phyloP scores from a whole-genome alignment of 257 asterid species.

The Linaria vulgaris region DNA sequence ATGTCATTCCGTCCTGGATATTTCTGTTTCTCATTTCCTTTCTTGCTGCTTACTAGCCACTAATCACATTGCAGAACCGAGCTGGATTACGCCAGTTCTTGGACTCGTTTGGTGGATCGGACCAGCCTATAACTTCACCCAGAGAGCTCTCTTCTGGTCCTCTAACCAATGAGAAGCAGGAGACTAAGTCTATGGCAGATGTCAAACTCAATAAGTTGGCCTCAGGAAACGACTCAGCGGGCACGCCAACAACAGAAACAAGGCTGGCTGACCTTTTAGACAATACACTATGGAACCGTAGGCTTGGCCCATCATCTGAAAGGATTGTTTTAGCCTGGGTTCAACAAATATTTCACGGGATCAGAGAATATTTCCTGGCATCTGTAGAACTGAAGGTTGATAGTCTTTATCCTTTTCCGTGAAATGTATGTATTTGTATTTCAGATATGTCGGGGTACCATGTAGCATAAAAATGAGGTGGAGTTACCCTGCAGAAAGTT shows the following conservation, averaged over 20 bases:
- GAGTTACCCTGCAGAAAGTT: no score
- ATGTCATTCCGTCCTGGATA: not conserved
- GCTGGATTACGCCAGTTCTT: constrained; percentile 94
- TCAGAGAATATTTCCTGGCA: constrained; percentile 92
- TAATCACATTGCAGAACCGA: constrained; percentile 58
- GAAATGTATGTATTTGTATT: not conserved
- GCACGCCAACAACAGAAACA: constrained; percentile 75
- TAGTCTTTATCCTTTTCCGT: not conserved
- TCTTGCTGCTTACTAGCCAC: constrained; percentile 22
- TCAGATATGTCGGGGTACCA: not conserved
- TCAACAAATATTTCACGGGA: constrained; percentile 94
- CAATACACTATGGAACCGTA: constrained; percentile 91
- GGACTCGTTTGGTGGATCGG: constrained; percentile 92
- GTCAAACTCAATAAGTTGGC: constrained; percentile 71
- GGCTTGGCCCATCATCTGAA: constrained; percentile 95
- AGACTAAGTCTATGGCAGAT: constrained; percentile 57
- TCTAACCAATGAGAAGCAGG: constrained; percentile 59
- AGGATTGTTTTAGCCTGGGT: constrained; percentile 93
- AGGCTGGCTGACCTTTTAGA: constrained; percentile 95
- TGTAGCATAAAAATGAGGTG: not conserved
- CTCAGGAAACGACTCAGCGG: constrained; percentile 54
- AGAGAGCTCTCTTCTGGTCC: constrained; percentile 54
- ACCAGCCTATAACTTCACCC: constrained; percentile 55
- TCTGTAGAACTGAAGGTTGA: constrained; percentile 91
- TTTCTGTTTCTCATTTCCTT: constrained; percentile 14